These are phyloP conservation scores for Filobasidium wieringae DNA, from an alignment of 768 basidiomycete genomes.

Conservation along the genomic window DNA sequence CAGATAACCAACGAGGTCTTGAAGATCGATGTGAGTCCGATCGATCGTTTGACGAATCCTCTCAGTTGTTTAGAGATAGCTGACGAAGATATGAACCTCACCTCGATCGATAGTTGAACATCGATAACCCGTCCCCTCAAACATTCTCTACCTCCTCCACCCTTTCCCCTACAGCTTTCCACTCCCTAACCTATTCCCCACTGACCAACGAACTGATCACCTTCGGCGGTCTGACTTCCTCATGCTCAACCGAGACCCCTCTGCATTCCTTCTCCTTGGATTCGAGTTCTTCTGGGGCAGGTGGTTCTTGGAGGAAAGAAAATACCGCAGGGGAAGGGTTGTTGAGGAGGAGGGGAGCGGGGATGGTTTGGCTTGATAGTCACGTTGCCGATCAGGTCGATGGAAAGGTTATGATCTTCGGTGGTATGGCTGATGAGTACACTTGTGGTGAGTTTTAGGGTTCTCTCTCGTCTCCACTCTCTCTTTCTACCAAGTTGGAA, in stretches of 20 bases:
- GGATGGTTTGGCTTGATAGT: conserved; percentile 16
- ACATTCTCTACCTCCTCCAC: conserved; percentile 18
- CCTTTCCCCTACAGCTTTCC: conserved; percentile 36
- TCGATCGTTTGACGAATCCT: not conserved
- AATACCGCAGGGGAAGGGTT: conserved; percentile 19
- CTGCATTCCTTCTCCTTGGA: conserved; percentile 25
- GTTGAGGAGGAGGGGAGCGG: conserved; percentile 27
- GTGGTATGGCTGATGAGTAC: conserved; percentile 33
- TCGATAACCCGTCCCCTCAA: conserved; percentile 18
- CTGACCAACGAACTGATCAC: conserved; percentile 8
- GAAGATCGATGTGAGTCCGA: conserved; percentile 23
- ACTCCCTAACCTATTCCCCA: conserved; percentile 19
- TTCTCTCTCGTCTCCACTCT: not conserved
- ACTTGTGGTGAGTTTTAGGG: conserved; percentile 27
- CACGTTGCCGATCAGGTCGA: conserved; percentile 14
- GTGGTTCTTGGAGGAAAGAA: conserved; percentile 17
- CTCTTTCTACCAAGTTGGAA: not conserved
- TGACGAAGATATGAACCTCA: not conserved
- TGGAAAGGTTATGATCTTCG: conserved; percentile 28
- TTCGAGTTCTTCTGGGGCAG: not conserved
- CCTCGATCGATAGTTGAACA: conserved; percentile 20
- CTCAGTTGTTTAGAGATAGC: not conserved
- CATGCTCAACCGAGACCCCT: conserved; percentile 22
- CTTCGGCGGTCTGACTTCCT: conserved; percentile 35
- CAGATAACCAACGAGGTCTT: conserved; percentile 37